Conservation (phyloP, 257 asterid species). For the Scutellaria barbata region DNA sequence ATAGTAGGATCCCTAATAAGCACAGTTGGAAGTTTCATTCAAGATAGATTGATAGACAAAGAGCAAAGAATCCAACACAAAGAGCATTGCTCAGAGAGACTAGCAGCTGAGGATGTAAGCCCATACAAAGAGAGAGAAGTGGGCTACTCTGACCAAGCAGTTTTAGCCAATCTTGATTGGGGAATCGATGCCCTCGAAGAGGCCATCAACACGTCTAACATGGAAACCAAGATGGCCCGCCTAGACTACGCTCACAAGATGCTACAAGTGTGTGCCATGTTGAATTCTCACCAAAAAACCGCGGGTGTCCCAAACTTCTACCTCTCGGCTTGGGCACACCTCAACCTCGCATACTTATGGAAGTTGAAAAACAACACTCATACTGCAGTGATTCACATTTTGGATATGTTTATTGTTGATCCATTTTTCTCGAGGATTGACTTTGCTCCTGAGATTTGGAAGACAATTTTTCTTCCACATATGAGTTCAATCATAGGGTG, state of each 20-base stretch:
- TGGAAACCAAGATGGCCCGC: conserved; percentile 75
- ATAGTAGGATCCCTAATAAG: conserved; percentile 56
- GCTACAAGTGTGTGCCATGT: conserved; percentile 83
- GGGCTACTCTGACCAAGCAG: conserved; percentile 82
- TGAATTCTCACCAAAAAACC: conserved; percentile 59
- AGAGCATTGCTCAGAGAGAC: conserved; percentile 79
- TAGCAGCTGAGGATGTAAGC: conserved; percentile 70
- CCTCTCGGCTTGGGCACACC: conserved; percentile 86
- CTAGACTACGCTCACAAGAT: conserved; percentile 78
- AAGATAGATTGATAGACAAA: conserved; percentile 57
- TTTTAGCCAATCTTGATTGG: conserved; percentile 84
- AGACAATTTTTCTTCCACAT: conserved; percentile 67
- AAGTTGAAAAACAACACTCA: conserved; percentile 51
- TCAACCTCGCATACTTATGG: conserved; percentile 71
- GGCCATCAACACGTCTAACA: conserved; percentile 67
- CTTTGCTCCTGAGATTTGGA: conserved; percentile 88
- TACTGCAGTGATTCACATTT: conserved; percentile 53
- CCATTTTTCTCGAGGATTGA: conserved; percentile 80
- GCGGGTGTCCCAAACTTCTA: conserved; percentile 83
- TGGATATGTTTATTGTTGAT: conserved; percentile 75
- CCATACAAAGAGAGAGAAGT: conserved; percentile 49
- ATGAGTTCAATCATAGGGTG: conserved; percentile 78
- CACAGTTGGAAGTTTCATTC: conserved; percentile 60
- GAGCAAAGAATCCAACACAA: conserved; percentile 63
- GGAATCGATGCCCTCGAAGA: conserved; percentile 90